Evolutionary conservation across 2,329 filamentous ascomycete genomes (phyloP).

Genomic region (Diaporthe sp.): DNA sequence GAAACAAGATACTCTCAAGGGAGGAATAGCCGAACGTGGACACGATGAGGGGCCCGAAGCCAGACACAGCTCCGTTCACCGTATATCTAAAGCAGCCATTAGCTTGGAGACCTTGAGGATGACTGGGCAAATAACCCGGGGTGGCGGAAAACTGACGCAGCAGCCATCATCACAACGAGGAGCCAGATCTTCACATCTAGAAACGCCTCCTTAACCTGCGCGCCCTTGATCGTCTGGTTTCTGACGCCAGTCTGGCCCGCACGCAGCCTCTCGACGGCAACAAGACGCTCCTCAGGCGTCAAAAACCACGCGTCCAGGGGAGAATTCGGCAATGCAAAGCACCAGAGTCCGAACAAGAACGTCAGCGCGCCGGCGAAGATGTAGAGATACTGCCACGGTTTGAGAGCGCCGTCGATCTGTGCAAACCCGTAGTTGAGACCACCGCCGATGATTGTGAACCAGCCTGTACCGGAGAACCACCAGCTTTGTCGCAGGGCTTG

Average conservation of each 20-base stretch:
- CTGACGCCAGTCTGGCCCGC: slow-evolving; percentile 26
- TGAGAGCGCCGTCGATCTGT: slow-evolving; percentile 64
- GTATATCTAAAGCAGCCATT: slow-evolving; percentile 60
- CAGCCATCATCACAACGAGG: slow-evolving; percentile 67
- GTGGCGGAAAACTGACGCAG: slow-evolving; percentile 54
- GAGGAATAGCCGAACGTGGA: slow-evolving; percentile 75
- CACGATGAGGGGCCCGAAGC: slow-evolving; percentile 78
- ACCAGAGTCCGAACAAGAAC: slow-evolving; percentile 71
- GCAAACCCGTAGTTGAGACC: slow-evolving; percentile 75
- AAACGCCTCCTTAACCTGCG: slow-evolving; percentile 2
- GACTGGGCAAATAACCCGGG: background rate
- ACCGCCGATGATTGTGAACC: slow-evolving; percentile 72
- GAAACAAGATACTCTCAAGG: slow-evolving; percentile 75
- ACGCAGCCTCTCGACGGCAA: slow-evolving; percentile 26
- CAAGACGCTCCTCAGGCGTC: slow-evolving; percentile 63
- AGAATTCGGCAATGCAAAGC: slow-evolving; percentile 73
- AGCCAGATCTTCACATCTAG: slow-evolving; percentile 20
- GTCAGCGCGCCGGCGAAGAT: slow-evolving; percentile 72
- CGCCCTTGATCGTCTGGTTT: background rate
- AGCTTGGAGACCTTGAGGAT: background rate
- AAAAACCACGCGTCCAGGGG: slow-evolving; percentile 78
- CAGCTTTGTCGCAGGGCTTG: slow-evolving; percentile 73
- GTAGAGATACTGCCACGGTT: slow-evolving; percentile 78
- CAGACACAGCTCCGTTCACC: slow-evolving; percentile 76
- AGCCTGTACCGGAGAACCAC: slow-evolving; percentile 72